phyloP scores from a whole-genome alignment of 805 yeast species.

The Saccharomyces kudriavzevii region DNA sequence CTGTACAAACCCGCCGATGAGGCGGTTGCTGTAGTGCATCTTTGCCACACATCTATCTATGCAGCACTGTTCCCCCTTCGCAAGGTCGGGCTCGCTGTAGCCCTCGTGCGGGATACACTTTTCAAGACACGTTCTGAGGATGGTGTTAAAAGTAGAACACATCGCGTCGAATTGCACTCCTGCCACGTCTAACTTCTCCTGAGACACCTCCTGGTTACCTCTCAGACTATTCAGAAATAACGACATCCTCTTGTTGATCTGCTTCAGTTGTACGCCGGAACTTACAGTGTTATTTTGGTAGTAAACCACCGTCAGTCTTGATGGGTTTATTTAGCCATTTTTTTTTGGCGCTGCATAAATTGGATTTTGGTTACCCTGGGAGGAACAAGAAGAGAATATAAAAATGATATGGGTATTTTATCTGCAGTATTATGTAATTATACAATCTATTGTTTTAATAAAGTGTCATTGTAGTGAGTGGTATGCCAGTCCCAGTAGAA shows the following conservation, averaged over 20 bases:
- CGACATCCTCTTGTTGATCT: conserved; percentile 42
- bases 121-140: conserved; percentile 52
- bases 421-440: not conserved
- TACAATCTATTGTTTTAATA: not conserved
- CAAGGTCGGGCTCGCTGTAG: conserved; percentile 76
- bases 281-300: not conserved
- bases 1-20: conserved; percentile 48
- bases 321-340: not conserved
- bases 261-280: not conserved
- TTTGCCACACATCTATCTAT: conserved; percentile 81
- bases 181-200: conserved; percentile 54
- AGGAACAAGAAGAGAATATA: not conserved
- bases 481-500: conserved; percentile 13
- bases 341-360: not conserved
- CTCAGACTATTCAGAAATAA: conserved; percentile 41
- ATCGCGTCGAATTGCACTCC: conserved; percentile 62
- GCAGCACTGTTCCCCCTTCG: conserved; percentile 77
- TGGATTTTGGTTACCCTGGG: not conserved
- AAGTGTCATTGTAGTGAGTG: not conserved
- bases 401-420: not conserved
- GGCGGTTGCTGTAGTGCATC: conserved; percentile 63
- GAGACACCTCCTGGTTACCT: conserved; percentile 46
- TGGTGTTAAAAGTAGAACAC: conserved; percentile 43
- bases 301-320: not conserved
- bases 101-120: conserved; percentile 77